These are phyloP conservation scores for Penicillium paxilli DNA, from an alignment of 495 filamentous ascomycete genomes.

Conservation along the genomic window DNA sequence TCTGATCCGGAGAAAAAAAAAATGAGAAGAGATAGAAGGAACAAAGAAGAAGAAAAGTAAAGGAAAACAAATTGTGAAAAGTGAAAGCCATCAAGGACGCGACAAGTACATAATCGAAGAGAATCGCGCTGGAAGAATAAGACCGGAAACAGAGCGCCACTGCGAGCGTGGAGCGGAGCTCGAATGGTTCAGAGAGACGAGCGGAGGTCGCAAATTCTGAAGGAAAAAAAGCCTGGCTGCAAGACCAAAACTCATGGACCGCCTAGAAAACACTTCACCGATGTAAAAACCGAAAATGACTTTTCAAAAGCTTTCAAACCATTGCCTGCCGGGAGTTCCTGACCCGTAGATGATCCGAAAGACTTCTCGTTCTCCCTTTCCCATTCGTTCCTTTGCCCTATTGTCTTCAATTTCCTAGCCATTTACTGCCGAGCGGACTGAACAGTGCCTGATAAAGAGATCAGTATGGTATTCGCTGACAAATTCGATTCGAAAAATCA, in stretches of 20 bases:
- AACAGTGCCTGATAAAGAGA: constrained; percentile 36
- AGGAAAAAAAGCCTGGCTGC: neutral
- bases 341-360: neutral
- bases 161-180: constrained; percentile 12
- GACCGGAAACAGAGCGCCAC: constrained; percentile 10
- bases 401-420: constrained; percentile 12
- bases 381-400: constrained; percentile 1
- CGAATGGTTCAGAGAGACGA: constrained; percentile 8
- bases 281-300: constrained; percentile 1
- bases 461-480: neutral
- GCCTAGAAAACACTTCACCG: neutral
- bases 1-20: constrained; percentile 8
- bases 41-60: constrained; percentile 14
- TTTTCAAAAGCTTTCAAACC: constrained; percentile 1
- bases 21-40: constrained; percentile 14
- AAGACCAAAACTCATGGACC: neutral
- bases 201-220: neutral
- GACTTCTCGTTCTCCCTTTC: constrained; percentile 2
- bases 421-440: constrained; percentile 47
- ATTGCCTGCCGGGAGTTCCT: neutral
- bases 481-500: no score
- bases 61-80: constrained; percentile 4
- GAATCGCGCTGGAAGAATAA: constrained; percentile 15
- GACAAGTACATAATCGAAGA: constrained; percentile 18
- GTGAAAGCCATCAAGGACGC: constrained; percentile 20